These are phyloP conservation scores for Nidularia sp. DNA, from an alignment of 768 basidiomycete species.

Conservation along the genomic window DNA sequence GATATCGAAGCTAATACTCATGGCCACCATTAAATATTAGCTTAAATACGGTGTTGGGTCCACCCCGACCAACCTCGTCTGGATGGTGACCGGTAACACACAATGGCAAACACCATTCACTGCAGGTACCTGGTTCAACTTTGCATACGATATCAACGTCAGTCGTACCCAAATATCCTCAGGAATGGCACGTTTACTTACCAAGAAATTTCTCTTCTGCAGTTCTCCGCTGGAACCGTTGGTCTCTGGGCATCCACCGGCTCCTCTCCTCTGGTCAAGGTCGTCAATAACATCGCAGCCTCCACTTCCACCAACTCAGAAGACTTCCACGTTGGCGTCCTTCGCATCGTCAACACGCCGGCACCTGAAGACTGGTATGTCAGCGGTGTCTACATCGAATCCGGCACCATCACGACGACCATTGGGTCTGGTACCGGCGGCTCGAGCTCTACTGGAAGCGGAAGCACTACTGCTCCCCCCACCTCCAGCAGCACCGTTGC, in stretches of 20 bases:
- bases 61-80: conserved; percentile 44
- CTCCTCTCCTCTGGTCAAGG: conserved; percentile 40
- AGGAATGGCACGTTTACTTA: neutral
- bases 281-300: conserved; percentile 41
- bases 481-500: conserved; percentile 14
- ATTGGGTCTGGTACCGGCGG: conserved; percentile 33
- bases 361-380: conserved; percentile 55
- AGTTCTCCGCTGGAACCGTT: conserved; percentile 51
- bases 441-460: neutral
- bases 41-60: conserved; percentile 55
- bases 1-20: neutral
- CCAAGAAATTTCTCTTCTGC: neutral
- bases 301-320: conserved; percentile 54
- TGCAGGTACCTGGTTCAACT: conserved; percentile 59
- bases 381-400: conserved; percentile 59
- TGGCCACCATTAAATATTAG: conserved; percentile 13
- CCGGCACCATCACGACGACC: conserved; percentile 48
- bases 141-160: conserved; percentile 62
- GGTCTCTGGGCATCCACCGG: conserved; percentile 58
- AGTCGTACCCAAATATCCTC: conserved; percentile 12
- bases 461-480: conserved; percentile 11
- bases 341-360: conserved; percentile 45
- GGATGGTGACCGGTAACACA: conserved; percentile 41
- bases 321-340: conserved; percentile 60
- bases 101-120: conserved; percentile 50